These are phyloP conservation scores for Sordariomycetes sp. DNA, from an alignment of 2,329 filamentous ascomycete genomes.

Conservation along the genomic window DNA sequence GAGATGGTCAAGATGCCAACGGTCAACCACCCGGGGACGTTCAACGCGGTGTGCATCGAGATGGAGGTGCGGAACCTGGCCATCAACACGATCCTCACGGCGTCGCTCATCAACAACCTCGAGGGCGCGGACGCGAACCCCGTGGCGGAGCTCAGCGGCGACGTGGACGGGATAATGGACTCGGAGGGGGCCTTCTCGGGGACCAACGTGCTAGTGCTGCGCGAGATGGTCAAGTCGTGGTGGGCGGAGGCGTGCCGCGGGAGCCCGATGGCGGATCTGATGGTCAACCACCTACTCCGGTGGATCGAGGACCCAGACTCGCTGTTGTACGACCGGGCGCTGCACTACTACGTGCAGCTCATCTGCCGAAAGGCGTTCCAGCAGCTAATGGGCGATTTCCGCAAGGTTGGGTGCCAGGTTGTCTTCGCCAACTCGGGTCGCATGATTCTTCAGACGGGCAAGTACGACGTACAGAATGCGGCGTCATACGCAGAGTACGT, in stretches of 20 bases:
- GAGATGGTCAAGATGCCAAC: constrained; percentile 86
- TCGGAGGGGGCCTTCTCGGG: constrained; percentile 63
- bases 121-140: constrained; percentile 81
- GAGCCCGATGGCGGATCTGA: constrained; percentile 89
- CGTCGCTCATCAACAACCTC: constrained; percentile 89
- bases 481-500: constrained; percentile 97
- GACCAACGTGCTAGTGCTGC: constrained; percentile 76
- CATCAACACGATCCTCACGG: constrained; percentile 96
- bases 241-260: constrained; percentile 88
- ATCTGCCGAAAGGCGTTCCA: constrained; percentile 96
- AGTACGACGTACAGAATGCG: constrained; percentile 90
- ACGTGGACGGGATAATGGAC: constrained; percentile 23
- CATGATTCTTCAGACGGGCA: constrained; percentile 86
- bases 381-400: constrained; percentile 93
- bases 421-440: constrained; percentile 89
- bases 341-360: constrained; percentile 97
- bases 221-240: constrained; percentile 98
- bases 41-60: constrained; percentile 92
- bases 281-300: constrained; percentile 92
- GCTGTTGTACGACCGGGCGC: constrained; percentile 84
- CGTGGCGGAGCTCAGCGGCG: constrained; percentile 52
- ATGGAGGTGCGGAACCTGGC: constrained; percentile 85
- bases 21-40: constrained; percentile 86
- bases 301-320: constrained; percentile 94
- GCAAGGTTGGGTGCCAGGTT: constrained; percentile 85